These are phyloP conservation scores for Mycena venus DNA, from an alignment of 768 basidiomycete species.

Conservation along the genomic window DNA sequence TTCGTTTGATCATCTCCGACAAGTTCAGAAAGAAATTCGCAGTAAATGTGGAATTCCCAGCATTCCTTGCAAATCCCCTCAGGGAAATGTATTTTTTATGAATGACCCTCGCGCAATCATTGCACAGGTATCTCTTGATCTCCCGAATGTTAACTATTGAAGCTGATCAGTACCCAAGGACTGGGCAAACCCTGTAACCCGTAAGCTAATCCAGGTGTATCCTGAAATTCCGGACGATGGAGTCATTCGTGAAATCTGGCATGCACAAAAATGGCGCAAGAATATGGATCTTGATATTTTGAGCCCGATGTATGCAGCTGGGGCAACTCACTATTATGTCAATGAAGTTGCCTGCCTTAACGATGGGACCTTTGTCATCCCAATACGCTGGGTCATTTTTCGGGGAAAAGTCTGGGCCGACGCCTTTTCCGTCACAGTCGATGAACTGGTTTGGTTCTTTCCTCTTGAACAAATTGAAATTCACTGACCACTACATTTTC, in stretches of 20 bases:
- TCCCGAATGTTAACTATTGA: too few species aligned
- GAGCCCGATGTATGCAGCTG: neutral
- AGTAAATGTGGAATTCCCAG: neutral
- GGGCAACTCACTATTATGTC: neutral
- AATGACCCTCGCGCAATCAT: neutral
- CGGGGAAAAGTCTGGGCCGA: neutral
- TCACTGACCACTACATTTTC: neutral
- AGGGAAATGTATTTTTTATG: neutral
- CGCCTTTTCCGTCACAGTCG: neutral
- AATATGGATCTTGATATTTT: neutral
- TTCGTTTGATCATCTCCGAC: conserved; percentile 8
- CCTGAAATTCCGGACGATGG: conserved; percentile 8
- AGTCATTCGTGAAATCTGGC: neutral
- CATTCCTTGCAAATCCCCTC: conserved; percentile 2
- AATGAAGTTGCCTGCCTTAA: neutral
- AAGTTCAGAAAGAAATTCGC: neutral
- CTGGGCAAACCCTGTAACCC: neutral
- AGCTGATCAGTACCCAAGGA: neutral
- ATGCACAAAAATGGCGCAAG: too few species aligned
- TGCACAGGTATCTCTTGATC: neutral
- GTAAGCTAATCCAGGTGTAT: neutral
- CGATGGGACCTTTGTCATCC: neutral
- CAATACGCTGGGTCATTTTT: conserved; percentile 3
- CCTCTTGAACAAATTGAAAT: neutral
- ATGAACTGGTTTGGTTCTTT: neutral